Evolutionary conservation across 2,329 filamentous ascomycete genomes (phyloP), one percentile per base, ranked within the genome.

Genomic region (Teratosphaeria gauchensis): DNA sequence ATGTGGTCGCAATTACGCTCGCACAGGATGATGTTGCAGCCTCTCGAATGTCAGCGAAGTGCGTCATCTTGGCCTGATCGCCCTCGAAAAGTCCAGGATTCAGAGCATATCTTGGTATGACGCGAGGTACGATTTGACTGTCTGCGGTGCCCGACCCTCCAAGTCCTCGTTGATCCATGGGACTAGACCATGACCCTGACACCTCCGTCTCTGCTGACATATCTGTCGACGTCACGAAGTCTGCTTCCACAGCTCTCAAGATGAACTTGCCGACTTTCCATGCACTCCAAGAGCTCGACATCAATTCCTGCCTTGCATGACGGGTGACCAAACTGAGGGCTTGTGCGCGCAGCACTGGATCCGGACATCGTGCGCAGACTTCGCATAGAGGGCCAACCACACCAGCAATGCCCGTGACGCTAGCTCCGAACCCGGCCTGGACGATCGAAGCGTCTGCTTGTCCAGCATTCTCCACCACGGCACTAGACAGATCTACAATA

Each of bases 241-340:
- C 59, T 51, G 61, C 62, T 55, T 65, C 65, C 58, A 1, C 64
- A 51, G 5, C 59, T 56, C 55, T 66, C 56, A 35, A 66, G 51
- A 42, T 42, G 55, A 65, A 68, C 56, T 64, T 65, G 19, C 64
- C 63, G 12, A 66, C 61, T 35, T 68, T 66, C 62, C 64, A 68
- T 8, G 66, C 65, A 5, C 61, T 62, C 64, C 63, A 66, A 2
- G 61, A 63, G 3, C 56, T 61, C 61, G 62, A 66, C 58, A 66
- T 60, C 33, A 62, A 65, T 24, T 66, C 66, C 56, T 66, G 66
- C 19, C 59, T 30, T 11, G 63, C 62, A 54, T 66, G 64, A 16
- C 60, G 61, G 1, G 65, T 63, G 4, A 68, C 60, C n/a, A 67
- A 58, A 42, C 64, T 56, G 19, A 67, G 55, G 11, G 65, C 65